A percentile compares a stretch with the other conserved stretches of the same genome.
These are phyloP conservation scores for Penicillium ochrochloron DNA, from an alignment of 495 filamentous ascomycete genomes.

Conservation along the genomic window DNA sequence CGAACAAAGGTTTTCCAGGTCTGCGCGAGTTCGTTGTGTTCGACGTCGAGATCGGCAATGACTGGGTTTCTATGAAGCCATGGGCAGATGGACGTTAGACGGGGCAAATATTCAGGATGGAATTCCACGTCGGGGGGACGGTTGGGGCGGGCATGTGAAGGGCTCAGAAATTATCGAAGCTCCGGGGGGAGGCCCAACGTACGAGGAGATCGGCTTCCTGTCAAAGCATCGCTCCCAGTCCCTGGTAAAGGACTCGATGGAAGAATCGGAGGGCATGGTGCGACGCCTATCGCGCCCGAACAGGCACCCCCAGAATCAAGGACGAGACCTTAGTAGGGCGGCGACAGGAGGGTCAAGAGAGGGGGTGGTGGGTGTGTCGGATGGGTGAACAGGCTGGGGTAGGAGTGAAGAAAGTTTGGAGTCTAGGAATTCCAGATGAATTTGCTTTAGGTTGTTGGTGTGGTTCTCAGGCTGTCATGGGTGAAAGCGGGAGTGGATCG, in stretches of 20 bases:
- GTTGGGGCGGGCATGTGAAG: slow-evolving; percentile 1
- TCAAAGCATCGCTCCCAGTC: slow-evolving; percentile 32
- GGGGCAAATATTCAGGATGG: not conserved
- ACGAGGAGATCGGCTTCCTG: slow-evolving; percentile 34
- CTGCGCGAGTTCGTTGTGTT: slow-evolving; percentile 49
- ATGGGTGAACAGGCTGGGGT: not conserved
- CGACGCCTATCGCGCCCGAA: slow-evolving; percentile 23
- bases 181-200: slow-evolving; percentile 13
- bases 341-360: not conserved
- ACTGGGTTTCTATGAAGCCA: slow-evolving; percentile 33
- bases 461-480: slow-evolving; percentile 25
- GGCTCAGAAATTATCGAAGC: not conserved
- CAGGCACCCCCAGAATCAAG: slow-evolving; percentile 18
- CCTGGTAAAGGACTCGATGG: slow-evolving; percentile 15
- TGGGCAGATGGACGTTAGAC: slow-evolving; percentile 11
- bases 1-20: slow-evolving; percentile 50
- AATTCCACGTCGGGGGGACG: not conserved
- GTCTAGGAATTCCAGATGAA: not conserved
- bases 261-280: slow-evolving; percentile 30
- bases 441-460: not conserved
- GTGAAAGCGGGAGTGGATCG: slow-evolving; percentile 23
- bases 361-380: not conserved
- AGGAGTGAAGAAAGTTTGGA: slow-evolving; percentile 6
- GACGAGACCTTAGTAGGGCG: not conserved
- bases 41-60: slow-evolving; percentile 49